A percentile compares a stretch with the other conserved stretches of the same genome.
These are phyloP conservation scores for Phylloporus sp. DNA, from an alignment of 768 basidiomycete species.

Conservation along the genomic window DNA sequence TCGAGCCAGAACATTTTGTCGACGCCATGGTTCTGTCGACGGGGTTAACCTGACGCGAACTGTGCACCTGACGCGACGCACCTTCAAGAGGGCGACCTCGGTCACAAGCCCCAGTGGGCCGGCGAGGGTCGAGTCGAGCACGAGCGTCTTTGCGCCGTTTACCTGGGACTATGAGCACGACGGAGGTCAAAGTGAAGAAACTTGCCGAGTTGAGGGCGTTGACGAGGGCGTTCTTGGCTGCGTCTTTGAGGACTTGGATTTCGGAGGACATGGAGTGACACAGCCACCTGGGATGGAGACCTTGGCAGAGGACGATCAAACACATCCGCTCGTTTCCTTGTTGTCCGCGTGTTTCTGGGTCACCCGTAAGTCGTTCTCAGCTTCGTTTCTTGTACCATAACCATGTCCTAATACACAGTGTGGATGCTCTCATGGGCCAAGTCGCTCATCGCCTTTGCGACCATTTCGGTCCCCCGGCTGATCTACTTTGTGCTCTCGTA, in stretches of 20 bases:
- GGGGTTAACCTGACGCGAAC: slow-evolving; percentile 5
- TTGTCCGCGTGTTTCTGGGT: slow-evolving; percentile 84
- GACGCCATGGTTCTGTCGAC: slow-evolving; percentile 88
- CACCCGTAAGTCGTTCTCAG: slow-evolving; percentile 49
- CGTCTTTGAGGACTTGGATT: slow-evolving; percentile 64
- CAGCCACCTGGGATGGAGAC: slow-evolving; percentile 33
- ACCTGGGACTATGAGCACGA: slow-evolving; percentile 44
- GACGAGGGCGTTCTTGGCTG: slow-evolving; percentile 74
- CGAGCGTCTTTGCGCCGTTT: slow-evolving; percentile 92
- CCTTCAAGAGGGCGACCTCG: slow-evolving; percentile 90
- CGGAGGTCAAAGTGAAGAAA: not conserved
- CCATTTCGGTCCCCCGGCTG: slow-evolving; percentile 75
- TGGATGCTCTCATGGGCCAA: slow-evolving; percentile 80
- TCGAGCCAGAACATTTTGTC: slow-evolving; percentile 99
- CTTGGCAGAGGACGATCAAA: slow-evolving; percentile 29
- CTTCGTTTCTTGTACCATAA: slow-evolving; percentile 1
- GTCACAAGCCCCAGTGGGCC: slow-evolving; percentile 94
- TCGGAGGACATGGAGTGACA: slow-evolving; percentile 13
- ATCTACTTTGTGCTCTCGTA: slow-evolving; percentile 79
- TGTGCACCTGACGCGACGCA: slow-evolving; percentile 25
- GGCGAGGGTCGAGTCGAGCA: slow-evolving; percentile 82
- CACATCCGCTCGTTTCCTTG: slow-evolving; percentile 71
- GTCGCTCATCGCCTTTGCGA: slow-evolving; percentile 68
- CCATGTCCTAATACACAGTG: too few species aligned
- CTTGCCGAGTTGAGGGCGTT: slow-evolving; percentile 80